Percentiles rank a stretch among this genome's conserved stretches.
Conservation (phyloP, 2,329 filamentous ascomycete species). For the Hirsutella thompsonii region DNA sequence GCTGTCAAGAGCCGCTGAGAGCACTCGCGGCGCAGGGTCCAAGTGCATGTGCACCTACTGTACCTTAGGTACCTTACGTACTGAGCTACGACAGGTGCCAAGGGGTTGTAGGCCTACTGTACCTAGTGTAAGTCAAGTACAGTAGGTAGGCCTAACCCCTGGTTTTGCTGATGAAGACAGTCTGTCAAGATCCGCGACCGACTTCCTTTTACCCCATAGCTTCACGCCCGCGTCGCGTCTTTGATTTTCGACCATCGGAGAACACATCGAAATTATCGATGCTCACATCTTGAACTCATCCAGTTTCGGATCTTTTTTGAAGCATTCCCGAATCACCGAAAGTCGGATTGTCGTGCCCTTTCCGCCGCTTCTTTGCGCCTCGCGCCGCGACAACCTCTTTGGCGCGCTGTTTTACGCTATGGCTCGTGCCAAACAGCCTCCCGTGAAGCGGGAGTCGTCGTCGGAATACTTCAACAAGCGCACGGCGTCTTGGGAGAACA, state of each 20-base stretch:
- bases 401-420: constrained; percentile 25
- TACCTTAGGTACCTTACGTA: no score
- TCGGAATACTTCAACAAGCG: constrained; percentile 49
- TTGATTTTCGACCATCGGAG: not conserved
- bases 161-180: constrained; percentile 3
- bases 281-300: no score
- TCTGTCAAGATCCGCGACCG: constrained; percentile 1
- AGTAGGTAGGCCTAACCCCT: not conserved
- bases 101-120: not conserved
- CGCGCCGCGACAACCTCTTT: not conserved
- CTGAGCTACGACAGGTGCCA: no score
- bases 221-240: no score
- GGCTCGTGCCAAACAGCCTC: constrained; percentile 60
- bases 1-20: no score
- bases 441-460: constrained; percentile 52
- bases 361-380: not conserved
- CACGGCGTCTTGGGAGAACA: constrained; percentile 22
- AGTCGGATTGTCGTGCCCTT: not conserved
- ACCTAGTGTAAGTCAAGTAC: not conserved
- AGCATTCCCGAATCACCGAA: not conserved
- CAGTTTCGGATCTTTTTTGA: not conserved
- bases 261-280: no score
- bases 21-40: no score
- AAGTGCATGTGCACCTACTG: no score
- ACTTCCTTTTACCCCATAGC: not conserved